Base-by-base conservation (phyloP, 2,329 filamentous ascomycete genomes). In the Stemphylium vesicarium region DNA sequence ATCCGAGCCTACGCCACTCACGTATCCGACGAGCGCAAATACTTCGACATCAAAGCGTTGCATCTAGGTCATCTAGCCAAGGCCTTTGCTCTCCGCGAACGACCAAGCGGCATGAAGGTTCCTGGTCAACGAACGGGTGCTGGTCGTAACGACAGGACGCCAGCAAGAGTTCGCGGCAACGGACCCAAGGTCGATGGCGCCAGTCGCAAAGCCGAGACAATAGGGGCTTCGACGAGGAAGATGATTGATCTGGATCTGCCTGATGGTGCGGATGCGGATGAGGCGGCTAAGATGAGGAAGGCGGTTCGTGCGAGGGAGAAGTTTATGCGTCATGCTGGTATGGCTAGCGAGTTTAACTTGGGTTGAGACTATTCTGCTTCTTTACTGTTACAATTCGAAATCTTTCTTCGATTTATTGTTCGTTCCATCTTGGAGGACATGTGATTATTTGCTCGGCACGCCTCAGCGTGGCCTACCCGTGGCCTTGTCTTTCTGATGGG, bases 1-100 rank as follows among this genome's bases (percentile, higher is more conserved):
- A 88, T 99, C 50, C 85, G 95, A 50, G 95, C 95, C 0, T 99
- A 99, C 74, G 92, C 95, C 2, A 99, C 95, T 0, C 95, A 99
- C 75, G 85, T 94, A 24, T 88, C 90, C 26, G 88, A 88, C 38
- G 95, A 99, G 78, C 84, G 95, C 47, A 81, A 81, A 47, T 93
- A 90, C 72, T 99, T 99, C 74, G 91, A 98, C 74, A 96, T 97
- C 76, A 92, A 91, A 56, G 86, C 91, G 68, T 79, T 99, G 41
- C 95, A 99, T 74, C 79, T 98, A 7, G 95, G 95, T 3, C 95
- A 99, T 80, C 80, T 95, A 62, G 94, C 94, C 7, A 99, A 99
- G 81, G 91, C 90, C 22, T 99, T 96, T 72, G 95, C 88, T 1
- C 79, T 99, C 63, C 84, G 96, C 60, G 95, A 99, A 74, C 87